phyloP scores from a whole-genome alignment of 257 asterid species.

The Jacaranda copaia region DNA sequence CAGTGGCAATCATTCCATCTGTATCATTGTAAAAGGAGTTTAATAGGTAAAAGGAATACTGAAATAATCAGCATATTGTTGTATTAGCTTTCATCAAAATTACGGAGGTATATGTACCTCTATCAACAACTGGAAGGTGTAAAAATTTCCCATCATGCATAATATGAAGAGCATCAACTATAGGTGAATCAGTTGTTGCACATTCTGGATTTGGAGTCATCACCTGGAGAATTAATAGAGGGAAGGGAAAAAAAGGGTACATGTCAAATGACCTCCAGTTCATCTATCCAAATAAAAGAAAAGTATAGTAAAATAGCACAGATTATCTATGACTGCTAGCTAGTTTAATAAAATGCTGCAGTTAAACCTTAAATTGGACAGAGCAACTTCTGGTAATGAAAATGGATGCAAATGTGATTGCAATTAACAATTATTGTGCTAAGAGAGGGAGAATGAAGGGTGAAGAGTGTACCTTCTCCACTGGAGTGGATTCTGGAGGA shows the following conservation, averaged over 20 bases:
- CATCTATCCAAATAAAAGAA: neutral
- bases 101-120: slow-evolving; percentile 56
- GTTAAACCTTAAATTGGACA: no score
- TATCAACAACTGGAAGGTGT: slow-evolving; percentile 92
- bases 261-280: neutral
- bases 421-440: neutral
- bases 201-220: slow-evolving; percentile 98
- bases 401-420: neutral
- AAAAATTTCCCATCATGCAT: slow-evolving; percentile 94
- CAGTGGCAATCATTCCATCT: slow-evolving; percentile 87
- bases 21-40: slow-evolving; percentile 33
- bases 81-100: neutral
- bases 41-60: neutral
- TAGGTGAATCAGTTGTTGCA: slow-evolving; percentile 82
- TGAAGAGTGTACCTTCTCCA: slow-evolving; percentile 66
- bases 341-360: neutral
- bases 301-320: neutral
- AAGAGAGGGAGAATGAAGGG: neutral
- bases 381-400: slow-evolving; percentile 3
- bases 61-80: neutral
- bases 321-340: neutral
- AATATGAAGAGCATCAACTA: slow-evolving; percentile 94
- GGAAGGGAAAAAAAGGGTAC: neutral
- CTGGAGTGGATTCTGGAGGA: slow-evolving; percentile 76
- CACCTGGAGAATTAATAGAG: slow-evolving; percentile 54